Evolutionary conservation across 345 rosid species (phyloP).

Genomic region (Salix koriyanagi): DNA sequence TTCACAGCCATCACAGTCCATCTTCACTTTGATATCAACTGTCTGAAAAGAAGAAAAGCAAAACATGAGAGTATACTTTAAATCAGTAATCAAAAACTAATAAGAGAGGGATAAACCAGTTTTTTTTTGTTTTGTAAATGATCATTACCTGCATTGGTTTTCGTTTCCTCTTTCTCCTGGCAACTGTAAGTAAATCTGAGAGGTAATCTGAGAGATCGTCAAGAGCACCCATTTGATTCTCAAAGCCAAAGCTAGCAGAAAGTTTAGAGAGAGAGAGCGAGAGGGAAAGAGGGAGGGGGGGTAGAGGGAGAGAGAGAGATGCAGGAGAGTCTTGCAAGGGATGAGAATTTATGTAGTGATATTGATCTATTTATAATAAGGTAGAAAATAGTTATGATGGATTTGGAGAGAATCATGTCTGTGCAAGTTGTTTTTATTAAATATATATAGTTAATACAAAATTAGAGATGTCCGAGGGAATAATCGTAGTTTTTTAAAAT

Average conservation of each 20-base stretch:
- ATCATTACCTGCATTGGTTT: conserved; percentile 45
- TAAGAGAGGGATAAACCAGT: background rate
- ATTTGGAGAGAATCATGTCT: background rate
- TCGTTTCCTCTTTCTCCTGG: conserved; percentile 35
- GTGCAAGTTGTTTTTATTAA: conserved; percentile 13
- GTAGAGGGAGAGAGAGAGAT: background rate
- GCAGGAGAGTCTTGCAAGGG: background rate
- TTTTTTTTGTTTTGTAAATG: no score
- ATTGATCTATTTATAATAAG: background rate
- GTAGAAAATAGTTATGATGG: background rate
- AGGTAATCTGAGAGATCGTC: conserved; percentile 33
- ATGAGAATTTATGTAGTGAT: background rate
- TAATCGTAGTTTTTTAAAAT: no score
- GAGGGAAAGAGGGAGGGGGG: background rate
- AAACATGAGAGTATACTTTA: no score
- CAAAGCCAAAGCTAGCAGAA: background rate
- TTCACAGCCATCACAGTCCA: conserved; percentile 63
- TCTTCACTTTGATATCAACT: conserved; percentile 56
- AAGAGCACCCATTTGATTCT: conserved; percentile 42
- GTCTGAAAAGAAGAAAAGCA: conserved; percentile 27
- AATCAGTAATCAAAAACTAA: background rate
- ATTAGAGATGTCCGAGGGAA: no score
- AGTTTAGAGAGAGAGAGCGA: background rate
- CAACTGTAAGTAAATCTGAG: conserved; percentile 23
- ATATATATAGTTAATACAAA: background rate